Evolutionary conservation across 495 filamentous ascomycete genomes (phyloP), one percentile per base, ranked within the genome.

Genomic region (Mytilinidion resinicola): DNA sequence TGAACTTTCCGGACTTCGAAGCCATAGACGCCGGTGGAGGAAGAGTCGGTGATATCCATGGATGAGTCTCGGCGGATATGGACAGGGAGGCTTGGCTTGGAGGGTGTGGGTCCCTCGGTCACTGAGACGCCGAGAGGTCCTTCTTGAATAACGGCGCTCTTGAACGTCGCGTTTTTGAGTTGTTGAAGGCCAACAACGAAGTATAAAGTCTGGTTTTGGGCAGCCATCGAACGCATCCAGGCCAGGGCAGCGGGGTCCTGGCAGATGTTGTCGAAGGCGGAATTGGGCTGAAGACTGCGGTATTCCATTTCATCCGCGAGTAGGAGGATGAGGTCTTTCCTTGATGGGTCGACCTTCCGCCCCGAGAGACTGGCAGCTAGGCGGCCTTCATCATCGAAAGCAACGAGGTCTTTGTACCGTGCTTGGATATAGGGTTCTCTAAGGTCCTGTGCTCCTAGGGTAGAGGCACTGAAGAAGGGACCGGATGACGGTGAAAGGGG

Each of bases 21-120:
- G 9, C 56, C 61, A 37, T 17, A 55, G 11, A 63, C 46, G 30
- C 37, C 49, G 11, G 51, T 55, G 14, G 35, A 53, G 12, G 10
- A 34, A 1, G 12, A 30, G 9, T 59, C 56, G 7, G 36, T 15
- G 10, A 57, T 35, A 14, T 59, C 55, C 39, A 56, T 53, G 10
- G 43, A 46, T 9, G 61, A 63, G 46, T 63, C 61, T 9, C 61
- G 61, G 36, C 61, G 60, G 35, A 36, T 20, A 35, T 62, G 55
- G 10, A 49, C 39, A 33, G 61, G 61, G 12, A 59, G 36, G 14
- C 36, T 33, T 21, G 55, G 2, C 55, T 59, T 55, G 39, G 49
- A 3, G 8, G 39, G 7, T 6, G 10, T 48, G 38, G 60, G 25
- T 34, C 33, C 51, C 33, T 55, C 43, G 20, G 50, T 51, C 37